phyloP scores from a whole-genome alignment of 768 basidiomycete species.

The Suillus subluteus region DNA sequence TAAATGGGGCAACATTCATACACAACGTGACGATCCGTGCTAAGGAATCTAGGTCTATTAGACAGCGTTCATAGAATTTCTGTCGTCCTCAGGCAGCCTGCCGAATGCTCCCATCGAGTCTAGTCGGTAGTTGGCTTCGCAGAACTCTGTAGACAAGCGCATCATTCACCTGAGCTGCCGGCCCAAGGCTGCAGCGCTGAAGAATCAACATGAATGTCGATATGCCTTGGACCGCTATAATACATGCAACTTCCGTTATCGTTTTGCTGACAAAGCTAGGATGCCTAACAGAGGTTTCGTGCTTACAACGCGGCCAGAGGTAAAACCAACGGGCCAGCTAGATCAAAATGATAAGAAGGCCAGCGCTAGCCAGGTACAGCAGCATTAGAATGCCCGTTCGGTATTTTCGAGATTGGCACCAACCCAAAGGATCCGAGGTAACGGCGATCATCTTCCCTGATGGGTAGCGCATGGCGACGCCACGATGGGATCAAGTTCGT shows the following conservation, averaged over 20 bases:
- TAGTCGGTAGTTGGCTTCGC: background rate
- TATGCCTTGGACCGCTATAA: background rate
- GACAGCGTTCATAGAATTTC: background rate
- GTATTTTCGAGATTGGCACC: background rate
- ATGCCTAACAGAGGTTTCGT: too few species aligned
- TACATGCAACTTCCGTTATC: too few species aligned
- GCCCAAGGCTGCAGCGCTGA: background rate
- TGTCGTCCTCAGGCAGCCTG: background rate
- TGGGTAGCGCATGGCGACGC: background rate
- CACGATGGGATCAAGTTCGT: background rate
- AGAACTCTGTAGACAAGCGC: background rate
- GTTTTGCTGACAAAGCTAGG: too few species aligned
- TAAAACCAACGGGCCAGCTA: too few species aligned
- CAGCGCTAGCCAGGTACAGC: too few species aligned
- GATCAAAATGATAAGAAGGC: too few species aligned
- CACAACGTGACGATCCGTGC: background rate
- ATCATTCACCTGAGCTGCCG: background rate
- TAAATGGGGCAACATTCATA: background rate
- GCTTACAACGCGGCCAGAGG: too few species aligned
- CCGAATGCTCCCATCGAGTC: background rate
- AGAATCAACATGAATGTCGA: background rate
- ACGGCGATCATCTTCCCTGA: background rate
- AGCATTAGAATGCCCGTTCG: background rate
- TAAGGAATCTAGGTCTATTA: background rate
- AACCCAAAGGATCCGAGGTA: background rate